Evolutionary conservation across 2,329 filamentous ascomycete species (phyloP).

Genomic region (Botrytis hyacinthi): DNA sequence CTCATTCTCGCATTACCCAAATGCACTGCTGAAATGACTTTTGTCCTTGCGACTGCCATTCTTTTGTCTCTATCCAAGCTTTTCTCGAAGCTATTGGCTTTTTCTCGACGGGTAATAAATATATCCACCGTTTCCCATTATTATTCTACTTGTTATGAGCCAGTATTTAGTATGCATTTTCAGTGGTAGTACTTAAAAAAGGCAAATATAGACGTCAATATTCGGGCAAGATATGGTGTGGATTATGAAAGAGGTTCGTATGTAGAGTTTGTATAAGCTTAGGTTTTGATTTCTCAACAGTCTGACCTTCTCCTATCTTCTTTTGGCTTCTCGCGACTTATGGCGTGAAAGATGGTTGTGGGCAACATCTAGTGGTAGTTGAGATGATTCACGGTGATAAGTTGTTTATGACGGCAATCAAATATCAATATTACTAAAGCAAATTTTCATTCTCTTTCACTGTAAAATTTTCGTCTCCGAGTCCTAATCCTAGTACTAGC

Average conservation of each 20-base stretch:
- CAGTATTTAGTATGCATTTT: not conserved
- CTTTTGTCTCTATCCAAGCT: not conserved
- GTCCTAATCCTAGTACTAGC: not conserved
- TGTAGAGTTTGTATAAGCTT: not conserved
- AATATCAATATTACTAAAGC: not conserved
- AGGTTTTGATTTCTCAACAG: not conserved
- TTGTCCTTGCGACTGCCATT: not conserved
- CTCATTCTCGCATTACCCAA: not conserved
- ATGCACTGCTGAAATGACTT: not conserved
- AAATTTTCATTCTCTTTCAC: not conserved
- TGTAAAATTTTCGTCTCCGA: not conserved
- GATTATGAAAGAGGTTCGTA: not conserved
- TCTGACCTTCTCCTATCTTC: not conserved
- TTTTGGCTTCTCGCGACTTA: not conserved
- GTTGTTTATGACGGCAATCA: not conserved
- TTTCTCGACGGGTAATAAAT: not conserved
- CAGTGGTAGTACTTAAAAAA: not conserved
- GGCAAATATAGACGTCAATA: not conserved
- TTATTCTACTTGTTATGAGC: not conserved
- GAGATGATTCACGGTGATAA: not conserved
- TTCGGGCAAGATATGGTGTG: no score
- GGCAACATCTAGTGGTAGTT: not conserved
- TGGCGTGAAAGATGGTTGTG: not conserved
- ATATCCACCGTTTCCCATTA: not conserved
- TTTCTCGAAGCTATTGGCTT: not conserved